Evolutionary conservation across 805 yeast species (phyloP), one percentile per base, ranked within the genome.

Genomic region (Lachancea meyersii): DNA sequence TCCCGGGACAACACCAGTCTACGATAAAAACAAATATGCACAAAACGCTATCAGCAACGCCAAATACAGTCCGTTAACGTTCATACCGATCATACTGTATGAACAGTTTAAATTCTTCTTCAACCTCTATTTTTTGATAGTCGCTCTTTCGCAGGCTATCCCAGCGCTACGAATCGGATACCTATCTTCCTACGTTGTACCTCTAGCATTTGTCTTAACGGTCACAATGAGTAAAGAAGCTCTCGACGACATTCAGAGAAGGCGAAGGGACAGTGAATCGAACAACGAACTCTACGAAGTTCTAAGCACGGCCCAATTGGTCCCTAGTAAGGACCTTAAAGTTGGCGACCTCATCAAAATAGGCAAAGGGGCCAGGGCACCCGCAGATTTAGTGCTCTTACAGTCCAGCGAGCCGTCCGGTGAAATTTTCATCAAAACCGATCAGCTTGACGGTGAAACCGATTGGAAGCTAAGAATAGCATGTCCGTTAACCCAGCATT

Each of bases 221-320:
- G 95, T 93, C 5, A 94, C 98, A 1, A 89, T 94, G 95, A 69
- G 82, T 52, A 93, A 93, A 61, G 99, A 93, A 61, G 97, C 97
- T 0, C 72, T 85, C 52, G 99, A 93, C 65, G 99, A 93, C 64
- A 75, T 91, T 8, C 84, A 82, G 45, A 79, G 99, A 58, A 75
- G 97, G 40, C 75, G 93, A 48, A 76, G 99, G 49, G 99, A 93
- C 61, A 70, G 70, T 35, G 97, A 89, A 53, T 87, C 94, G 38
- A 93, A 93, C 57, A 77, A 76, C 54, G 97, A 93, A 63, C 61
- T 71, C 4, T 93, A 81, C 59, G 89, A 85, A 52, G 86, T 87
- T 2, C 54, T 85, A 30, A 75, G 73, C 57, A 64, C 60, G 39
- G 62, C 64, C 39, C 58, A 58, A 23, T 60, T 46, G 46, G 80